Evolutionary conservation across 305 asterid genomes (phyloP).

Genomic region (Fraxinus latifolia): DNA sequence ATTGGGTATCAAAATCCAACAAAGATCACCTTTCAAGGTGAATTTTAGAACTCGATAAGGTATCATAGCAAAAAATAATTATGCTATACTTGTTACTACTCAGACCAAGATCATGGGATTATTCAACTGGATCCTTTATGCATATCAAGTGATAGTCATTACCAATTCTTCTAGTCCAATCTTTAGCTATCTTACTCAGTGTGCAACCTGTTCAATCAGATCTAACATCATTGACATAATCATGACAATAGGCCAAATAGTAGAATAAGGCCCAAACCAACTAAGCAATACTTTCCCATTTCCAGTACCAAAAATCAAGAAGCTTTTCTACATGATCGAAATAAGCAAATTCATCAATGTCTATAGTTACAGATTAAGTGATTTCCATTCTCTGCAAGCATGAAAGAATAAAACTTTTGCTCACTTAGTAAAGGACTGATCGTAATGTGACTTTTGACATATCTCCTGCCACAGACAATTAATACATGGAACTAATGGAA

Average conservation of each 20-base stretch:
- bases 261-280: slow-evolving; percentile 80
- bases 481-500: too few relatives aligned
- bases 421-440: too few relatives aligned
- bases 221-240: slow-evolving; percentile 75
- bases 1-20: too few relatives aligned
- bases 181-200: slow-evolving; percentile 69
- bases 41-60: too few relatives aligned
- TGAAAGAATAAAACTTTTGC: too few relatives aligned
- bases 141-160: slow-evolving; percentile 93
- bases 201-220: slow-evolving; percentile 68
- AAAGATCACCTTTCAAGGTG: too few relatives aligned
- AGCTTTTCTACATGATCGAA: slow-evolving; percentile 80
- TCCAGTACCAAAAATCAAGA: slow-evolving; percentile 51
- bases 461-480: too few relatives aligned
- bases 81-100: slow-evolving; percentile 81
- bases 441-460: too few relatives aligned
- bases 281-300: slow-evolving; percentile 58
- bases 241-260: slow-evolving; percentile 89
- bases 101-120: slow-evolving; percentile 85
- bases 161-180: slow-evolving; percentile 92
- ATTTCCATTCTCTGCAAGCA: slow-evolving; percentile 55
- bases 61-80: background rate
- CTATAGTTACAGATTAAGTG: slow-evolving; percentile 57
- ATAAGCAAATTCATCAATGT: slow-evolving; percentile 58
- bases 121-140: slow-evolving; percentile 91